Evolutionary conservation across 768 basidiomycete genomes (phyloP), one percentile per base, ranked within the genome.

Genomic region (Leccinum fibrillosum): DNA sequence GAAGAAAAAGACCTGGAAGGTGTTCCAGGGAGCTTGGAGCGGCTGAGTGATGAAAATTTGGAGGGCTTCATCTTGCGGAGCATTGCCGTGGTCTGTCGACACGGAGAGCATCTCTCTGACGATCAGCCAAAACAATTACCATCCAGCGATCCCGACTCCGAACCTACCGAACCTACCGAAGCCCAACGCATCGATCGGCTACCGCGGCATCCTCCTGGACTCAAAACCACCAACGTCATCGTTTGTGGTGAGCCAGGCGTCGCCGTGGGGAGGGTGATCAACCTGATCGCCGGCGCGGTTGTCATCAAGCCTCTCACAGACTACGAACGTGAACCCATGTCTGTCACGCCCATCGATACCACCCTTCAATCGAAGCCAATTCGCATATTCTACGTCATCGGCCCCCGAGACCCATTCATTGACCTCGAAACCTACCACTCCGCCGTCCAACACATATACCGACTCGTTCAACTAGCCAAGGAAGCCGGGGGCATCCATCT

Each of bases 211-310:
- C 64, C 60, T 9, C 68, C 55, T 0, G 59, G 64, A 3, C 37
- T 51, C 9, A 62, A 62, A 45, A 66, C 71, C 1, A 69, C 54
- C 49, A 80, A 78, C 54, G 62, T 80, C 47, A 63, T 80, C n/a
- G 39, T 80, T 17, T 79, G 79, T 49, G 78, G 79, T 7, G 74
- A 78, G 52, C 69, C 73, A 2, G 78, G 78, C n/a, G 56, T 62
- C n/a, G 70, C 63, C 15, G 64, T 65, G 10, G 64, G 66, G 10
- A 54, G 64, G 12, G 67, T 70, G n/a, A 51, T 72, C 56, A 72
- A 72, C 53, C 57, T 73, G 6, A 68, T 72, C 30, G 25, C 61
- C 0, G 66, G 55, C 8, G 2, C 55, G 2, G 37, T 45, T 32
- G 54, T 70, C 45, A 63, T 67, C 15, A 59, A 59, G 28, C 70